Percentiles rank a stretch among this genome's conserved stretches.
Evolutionary conservation across 805 yeast genomes (phyloP).

Genomic region (Schizosaccharomyces octosporus): DNA sequence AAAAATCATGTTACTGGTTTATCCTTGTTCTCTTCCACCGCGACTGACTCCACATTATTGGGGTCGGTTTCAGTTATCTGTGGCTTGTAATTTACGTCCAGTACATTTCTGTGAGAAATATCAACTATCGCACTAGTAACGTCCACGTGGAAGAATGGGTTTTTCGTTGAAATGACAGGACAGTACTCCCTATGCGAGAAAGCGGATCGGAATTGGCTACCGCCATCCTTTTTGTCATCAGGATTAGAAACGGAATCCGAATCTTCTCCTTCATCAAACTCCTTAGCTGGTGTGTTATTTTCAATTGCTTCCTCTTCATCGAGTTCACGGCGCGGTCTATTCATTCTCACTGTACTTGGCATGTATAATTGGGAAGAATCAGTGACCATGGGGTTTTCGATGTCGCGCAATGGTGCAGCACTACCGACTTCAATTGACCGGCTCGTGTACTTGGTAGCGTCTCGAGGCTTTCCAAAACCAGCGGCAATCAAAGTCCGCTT

Average conservation of each 20-base stretch:
- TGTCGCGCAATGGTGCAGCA: conserved; percentile 7
- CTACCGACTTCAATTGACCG: conserved; percentile 18
- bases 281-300: neutral
- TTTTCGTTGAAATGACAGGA: conserved; percentile 37
- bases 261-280: neutral
- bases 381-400: neutral
- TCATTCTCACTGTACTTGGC: neutral
- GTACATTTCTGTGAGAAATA: neutral
- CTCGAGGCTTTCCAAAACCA: conserved; percentile 35
- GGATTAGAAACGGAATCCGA: neutral
- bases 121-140: conserved; percentile 22
- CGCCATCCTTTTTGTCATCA: neutral
- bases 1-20: no score
- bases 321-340: neutral
- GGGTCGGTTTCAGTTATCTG: neutral
- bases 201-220: neutral
- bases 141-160: conserved; percentile 59
- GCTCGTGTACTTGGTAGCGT: conserved; percentile 3
- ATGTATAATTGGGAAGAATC: neutral
- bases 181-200: neutral
- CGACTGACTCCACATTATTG: neutral
- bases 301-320: neutral
- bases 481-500: conserved; percentile 47
- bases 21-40: no score
- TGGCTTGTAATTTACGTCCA: neutral